phyloP scores from a whole-genome alignment of 208 protist genomes.

The Wallacemonas sp. region DNA sequence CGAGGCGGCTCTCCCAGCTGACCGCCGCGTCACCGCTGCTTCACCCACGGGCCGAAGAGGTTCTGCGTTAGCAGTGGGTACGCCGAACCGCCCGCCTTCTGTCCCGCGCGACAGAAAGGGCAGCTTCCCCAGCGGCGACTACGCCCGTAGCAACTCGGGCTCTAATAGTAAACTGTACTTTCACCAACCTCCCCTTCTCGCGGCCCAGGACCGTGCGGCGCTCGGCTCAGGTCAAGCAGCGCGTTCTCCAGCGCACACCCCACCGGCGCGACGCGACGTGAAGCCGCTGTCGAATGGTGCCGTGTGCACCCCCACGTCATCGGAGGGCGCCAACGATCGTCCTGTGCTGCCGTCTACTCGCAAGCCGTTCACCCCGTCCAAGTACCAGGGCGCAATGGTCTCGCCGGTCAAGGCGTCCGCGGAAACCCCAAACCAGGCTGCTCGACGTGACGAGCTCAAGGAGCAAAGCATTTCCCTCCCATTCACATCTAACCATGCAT shows the following conservation, averaged over 20 bases:
- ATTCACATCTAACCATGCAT: conserved; percentile 7
- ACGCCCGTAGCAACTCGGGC: background rate
- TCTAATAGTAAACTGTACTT: conserved; percentile 14
- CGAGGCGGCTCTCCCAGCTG: background rate
- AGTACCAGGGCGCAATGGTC: background rate
- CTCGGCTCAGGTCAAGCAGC: too few relatives aligned
- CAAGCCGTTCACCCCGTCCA: background rate
- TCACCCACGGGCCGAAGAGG: background rate
- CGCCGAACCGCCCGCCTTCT: background rate
- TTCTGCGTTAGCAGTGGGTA: background rate
- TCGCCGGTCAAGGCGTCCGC: background rate
- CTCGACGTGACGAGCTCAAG: background rate
- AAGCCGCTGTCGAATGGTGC: conserved; percentile 6
- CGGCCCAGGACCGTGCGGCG: background rate
- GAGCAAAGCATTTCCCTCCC: conserved; percentile 1
- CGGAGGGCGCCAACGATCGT: background rate
- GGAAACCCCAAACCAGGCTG: background rate
- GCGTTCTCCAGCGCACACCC: background rate
- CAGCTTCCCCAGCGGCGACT: background rate
- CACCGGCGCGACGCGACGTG: conserved; percentile 3
- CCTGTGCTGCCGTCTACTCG: background rate
- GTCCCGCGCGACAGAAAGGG: background rate
- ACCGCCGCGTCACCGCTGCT: background rate
- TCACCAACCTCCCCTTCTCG: background rate
- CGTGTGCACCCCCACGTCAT: conserved; percentile 12